phyloP scores from a whole-genome alignment of 2,329 filamentous ascomycete genomes.

The Tolypocladium paradoxum region DNA sequence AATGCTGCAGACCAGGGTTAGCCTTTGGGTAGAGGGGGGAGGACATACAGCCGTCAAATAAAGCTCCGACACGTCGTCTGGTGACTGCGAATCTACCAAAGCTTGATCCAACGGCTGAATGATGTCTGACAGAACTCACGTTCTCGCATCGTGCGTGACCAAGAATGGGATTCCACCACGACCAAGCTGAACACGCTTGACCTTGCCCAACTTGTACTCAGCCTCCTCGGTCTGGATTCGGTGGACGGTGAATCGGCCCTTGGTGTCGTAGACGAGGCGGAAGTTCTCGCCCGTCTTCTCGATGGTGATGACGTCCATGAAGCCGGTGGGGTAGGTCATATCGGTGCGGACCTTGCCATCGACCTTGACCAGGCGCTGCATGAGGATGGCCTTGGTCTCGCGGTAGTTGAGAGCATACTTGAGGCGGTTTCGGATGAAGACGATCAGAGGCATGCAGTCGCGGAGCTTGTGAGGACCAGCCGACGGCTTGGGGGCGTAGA shows the following conservation, averaged over 20 bases:
- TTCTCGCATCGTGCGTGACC: constrained; percentile 99
- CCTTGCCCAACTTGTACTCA: constrained; percentile 99
- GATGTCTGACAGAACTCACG: constrained; percentile 97
- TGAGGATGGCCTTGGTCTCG: constrained; percentile 94
- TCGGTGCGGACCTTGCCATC: constrained; percentile 99
- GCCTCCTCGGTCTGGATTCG: constrained; percentile 98
- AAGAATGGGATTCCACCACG: constrained; percentile 99
- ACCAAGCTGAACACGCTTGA: constrained; percentile 98
- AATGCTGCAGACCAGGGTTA: constrained; percentile 53
- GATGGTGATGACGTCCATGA: constrained; percentile 99
- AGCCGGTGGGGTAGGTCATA: constrained; percentile 90
- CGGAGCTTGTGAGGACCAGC: constrained; percentile 97
- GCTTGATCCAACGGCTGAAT: constrained; percentile 99
- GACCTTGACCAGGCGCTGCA: constrained; percentile 99
- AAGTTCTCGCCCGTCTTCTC: constrained; percentile 99
- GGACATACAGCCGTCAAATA: constrained; percentile 42
- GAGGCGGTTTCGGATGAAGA: constrained; percentile 93
- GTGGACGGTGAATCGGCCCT: constrained; percentile 99
- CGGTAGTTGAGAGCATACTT: constrained; percentile 99
- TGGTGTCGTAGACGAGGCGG: constrained; percentile 99
- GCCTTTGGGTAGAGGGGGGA: constrained; percentile 27
- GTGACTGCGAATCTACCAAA: constrained; percentile 59
- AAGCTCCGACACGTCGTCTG: constrained; percentile 21
- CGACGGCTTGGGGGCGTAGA: constrained; percentile 61
- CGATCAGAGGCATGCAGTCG: constrained; percentile 96